These are phyloP conservation scores for Ceratobasidium sp. DNA, from an alignment of 1,284 basidiomycete species.

Conservation along the genomic window DNA sequence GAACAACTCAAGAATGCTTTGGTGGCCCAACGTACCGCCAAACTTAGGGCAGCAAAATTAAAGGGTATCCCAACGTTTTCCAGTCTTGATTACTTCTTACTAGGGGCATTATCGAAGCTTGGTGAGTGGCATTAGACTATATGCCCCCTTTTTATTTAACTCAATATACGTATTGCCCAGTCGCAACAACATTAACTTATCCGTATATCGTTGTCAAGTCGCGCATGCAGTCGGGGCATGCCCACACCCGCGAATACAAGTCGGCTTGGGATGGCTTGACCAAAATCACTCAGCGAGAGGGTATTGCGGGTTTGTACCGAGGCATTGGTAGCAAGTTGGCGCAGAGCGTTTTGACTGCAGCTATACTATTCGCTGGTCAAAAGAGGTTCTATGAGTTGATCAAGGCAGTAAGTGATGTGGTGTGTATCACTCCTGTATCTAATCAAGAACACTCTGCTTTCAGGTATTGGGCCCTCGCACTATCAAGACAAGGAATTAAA, in stretches of 20 bases:
- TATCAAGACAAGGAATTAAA: background rate
- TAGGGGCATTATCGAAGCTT: constrained; percentile 86
- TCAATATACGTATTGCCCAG: constrained; percentile 51
- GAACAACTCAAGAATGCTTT: constrained; percentile 85
- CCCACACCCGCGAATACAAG: constrained; percentile 66
- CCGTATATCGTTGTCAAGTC: constrained; percentile 87
- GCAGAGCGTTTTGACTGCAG: constrained; percentile 88
- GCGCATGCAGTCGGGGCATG: constrained; percentile 76
- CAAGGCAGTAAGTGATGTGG: constrained; percentile 43
- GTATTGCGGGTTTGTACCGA: constrained; percentile 79
- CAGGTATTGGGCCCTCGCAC: constrained; percentile 12
- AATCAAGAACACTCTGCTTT: no score
- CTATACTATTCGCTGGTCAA: constrained; percentile 86
- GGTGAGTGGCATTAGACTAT: constrained; percentile 54
- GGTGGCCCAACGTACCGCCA: constrained; percentile 63
- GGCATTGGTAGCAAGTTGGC: constrained; percentile 83
- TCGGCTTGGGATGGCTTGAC: constrained; percentile 72
- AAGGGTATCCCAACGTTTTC: constrained; percentile 57
- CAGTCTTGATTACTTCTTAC: constrained; percentile 87
- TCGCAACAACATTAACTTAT: constrained; percentile 75
- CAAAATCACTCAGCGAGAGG: constrained; percentile 76
- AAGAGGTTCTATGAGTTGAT: constrained; percentile 58
- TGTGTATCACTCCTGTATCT: no score
- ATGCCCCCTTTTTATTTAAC: constrained; percentile 11
- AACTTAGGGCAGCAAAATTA: constrained; percentile 56